phyloP scores from a whole-genome alignment of 352 stramenopile genomes.

The Phytophthora fragariae region DNA sequence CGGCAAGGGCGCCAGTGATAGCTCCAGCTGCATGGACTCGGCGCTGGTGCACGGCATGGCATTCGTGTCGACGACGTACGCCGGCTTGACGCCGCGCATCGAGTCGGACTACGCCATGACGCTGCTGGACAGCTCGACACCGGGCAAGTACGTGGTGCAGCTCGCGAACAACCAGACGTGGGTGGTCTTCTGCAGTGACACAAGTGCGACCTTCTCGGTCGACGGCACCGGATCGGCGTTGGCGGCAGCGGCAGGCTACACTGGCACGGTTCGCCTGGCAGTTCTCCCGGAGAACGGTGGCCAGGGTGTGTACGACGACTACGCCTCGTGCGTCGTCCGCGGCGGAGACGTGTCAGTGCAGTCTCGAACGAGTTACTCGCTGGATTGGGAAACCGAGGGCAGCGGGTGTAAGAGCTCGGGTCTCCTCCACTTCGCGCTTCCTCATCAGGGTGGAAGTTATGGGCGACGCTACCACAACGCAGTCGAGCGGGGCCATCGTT shows the following conservation, averaged over 20 bases:
- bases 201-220: conserved; percentile 36
- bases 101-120: conserved; percentile 48
- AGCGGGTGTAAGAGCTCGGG: conserved; percentile 38
- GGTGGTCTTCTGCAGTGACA: conserved; percentile 54
- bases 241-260: conserved; percentile 39
- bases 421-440: conserved; percentile 60
- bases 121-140: conserved; percentile 38
- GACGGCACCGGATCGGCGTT: conserved; percentile 44
- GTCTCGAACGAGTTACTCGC: conserved; percentile 57
- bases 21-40: conserved; percentile 46
- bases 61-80: conserved; percentile 58
- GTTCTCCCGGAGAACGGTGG: conserved; percentile 45
- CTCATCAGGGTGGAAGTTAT: conserved; percentile 56
- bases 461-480: conserved; percentile 2
- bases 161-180: conserved; percentile 65
- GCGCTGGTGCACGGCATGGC: conserved; percentile 61
- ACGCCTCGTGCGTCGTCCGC: conserved; percentile 48
- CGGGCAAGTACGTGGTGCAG: conserved; percentile 53
- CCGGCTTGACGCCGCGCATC: conserved; percentile 49
- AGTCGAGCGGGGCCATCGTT: conserved; percentile 32
- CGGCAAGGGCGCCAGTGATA: conserved; percentile 21
- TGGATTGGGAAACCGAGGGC: conserved; percentile 55
- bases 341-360: conserved; percentile 47
- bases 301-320: conserved; percentile 49
- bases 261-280: conserved; percentile 52